Conservation (phyloP, 2,329 filamentous ascomycete genomes). For the Aspergillus fumigatiaffinis region DNA sequence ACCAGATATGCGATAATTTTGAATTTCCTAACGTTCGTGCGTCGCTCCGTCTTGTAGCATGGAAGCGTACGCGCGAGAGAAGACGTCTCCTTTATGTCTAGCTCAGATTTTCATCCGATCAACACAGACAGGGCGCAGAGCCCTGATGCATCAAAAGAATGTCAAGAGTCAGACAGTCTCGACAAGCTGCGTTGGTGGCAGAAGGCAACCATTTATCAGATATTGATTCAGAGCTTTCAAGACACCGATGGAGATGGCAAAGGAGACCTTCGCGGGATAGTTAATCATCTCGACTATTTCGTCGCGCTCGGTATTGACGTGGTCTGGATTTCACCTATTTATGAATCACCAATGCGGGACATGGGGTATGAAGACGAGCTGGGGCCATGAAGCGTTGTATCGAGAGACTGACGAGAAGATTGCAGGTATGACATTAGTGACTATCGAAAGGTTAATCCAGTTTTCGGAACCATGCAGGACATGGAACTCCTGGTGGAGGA, state of each 20-base stretch:
- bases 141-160: constrained; percentile 2
- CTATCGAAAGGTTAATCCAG: constrained; percentile 45
- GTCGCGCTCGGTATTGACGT: constrained; percentile 27
- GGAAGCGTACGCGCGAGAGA: neutral
- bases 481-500: constrained; percentile 43
- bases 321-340: constrained; percentile 46
- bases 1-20: neutral
- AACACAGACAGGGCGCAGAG: neutral
- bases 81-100: neutral
- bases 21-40: neutral
- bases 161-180: constrained; percentile 6
- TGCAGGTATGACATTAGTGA: constrained; percentile 51
- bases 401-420: neutral
- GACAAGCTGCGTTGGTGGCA: constrained; percentile 35
- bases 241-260: constrained; percentile 33
- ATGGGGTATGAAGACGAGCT: constrained; percentile 46
- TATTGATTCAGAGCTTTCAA: constrained; percentile 32
- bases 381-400: neutral
- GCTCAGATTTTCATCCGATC: neutral
- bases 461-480: constrained; percentile 46
- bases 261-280: constrained; percentile 31
- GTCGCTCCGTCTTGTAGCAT: neutral
- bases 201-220: constrained; percentile 30
- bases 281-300: constrained; percentile 29
- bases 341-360: constrained; percentile 46